phyloP scores from a whole-genome alignment of 176 grass and related monocot genomes.

The Oryza brachyantha region DNA sequence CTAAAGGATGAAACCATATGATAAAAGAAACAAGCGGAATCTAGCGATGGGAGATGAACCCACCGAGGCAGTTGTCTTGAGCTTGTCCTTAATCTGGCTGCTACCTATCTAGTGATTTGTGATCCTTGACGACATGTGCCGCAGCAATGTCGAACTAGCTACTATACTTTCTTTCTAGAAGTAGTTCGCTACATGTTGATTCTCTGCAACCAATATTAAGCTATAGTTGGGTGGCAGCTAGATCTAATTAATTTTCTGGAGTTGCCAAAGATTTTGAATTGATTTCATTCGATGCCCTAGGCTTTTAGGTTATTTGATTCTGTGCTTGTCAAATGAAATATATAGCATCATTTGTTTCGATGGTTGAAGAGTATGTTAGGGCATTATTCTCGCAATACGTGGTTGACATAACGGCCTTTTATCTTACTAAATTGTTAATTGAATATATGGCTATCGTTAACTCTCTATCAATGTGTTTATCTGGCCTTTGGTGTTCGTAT shows the following conservation, averaged over 20 bases:
- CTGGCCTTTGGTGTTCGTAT: not conserved
- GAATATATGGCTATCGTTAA: not conserved
- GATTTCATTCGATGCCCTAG: not conserved
- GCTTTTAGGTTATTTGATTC: not conserved
- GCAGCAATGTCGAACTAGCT: not conserved
- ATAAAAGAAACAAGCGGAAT: slow-evolving; percentile 33
- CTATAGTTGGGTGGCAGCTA: too few relatives aligned
- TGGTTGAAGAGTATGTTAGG: too few relatives aligned
- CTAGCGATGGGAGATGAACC: not conserved
- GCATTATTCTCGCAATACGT: too few relatives aligned
- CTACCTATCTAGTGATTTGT: not conserved
- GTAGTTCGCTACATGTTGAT: not conserved
- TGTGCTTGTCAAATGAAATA: not conserved
- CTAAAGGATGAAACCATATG: too few relatives aligned
- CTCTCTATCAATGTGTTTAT: not conserved
- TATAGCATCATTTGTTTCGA: not conserved
- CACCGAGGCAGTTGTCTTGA: slow-evolving; percentile 28
- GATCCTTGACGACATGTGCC: not conserved
- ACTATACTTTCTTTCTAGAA: not conserved
- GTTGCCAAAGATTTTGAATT: not conserved
- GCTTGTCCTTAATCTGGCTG: slow-evolving; percentile 10
- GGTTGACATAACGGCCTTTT: too few relatives aligned
- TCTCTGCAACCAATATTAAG: too few relatives aligned
- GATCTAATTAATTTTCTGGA: not conserved
- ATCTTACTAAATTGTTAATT: not conserved